phyloP scores from a whole-genome alignment of 331 rosid species.

The Malus hybrid region DNA sequence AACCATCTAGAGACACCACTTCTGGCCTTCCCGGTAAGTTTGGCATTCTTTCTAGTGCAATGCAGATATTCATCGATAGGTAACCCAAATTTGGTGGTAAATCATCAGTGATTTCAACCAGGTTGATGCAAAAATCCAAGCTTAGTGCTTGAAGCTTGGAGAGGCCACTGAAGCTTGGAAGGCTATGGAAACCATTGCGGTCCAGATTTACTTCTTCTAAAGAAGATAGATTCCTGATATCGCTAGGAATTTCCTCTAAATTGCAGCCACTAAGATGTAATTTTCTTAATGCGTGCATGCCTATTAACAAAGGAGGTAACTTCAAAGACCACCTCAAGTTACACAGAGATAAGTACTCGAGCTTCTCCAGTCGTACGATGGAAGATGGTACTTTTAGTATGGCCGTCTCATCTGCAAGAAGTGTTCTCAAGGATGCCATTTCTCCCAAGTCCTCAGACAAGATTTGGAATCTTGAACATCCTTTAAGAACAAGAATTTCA shows the following conservation, averaged over 20 bases:
- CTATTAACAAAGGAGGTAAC: not conserved
- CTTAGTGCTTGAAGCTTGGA: not conserved
- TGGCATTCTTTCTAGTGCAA: not conserved
- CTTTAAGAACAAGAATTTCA: slow-evolving; percentile 3
- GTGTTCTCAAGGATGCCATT: slow-evolving; percentile 7
- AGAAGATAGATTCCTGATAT: not conserved
- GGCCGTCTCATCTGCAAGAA: slow-evolving; percentile 8
- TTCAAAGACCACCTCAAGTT: not conserved
- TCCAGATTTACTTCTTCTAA: not conserved
- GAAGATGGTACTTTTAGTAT: not conserved
- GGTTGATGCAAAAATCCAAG: not conserved
- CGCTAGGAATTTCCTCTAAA: too few relatives aligned
- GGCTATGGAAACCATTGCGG: not conserved
- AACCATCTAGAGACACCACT: too few relatives aligned
- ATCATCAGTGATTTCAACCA: not conserved
- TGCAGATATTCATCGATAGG: not conserved
- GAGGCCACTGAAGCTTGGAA: not conserved
- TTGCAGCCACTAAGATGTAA: not conserved
- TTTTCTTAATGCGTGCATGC: not conserved
- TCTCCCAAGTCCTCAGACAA: slow-evolving; percentile 3
- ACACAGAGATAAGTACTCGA: not conserved
- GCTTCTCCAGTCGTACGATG: not conserved
- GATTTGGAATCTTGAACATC: slow-evolving; percentile 2
- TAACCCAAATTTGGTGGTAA: not conserved
- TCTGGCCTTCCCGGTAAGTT: not conserved